These are phyloP conservation scores for Pseudogymnoascus sp. DNA, from an alignment of 2,329 filamentous ascomycete species.

Conservation along the genomic window DNA sequence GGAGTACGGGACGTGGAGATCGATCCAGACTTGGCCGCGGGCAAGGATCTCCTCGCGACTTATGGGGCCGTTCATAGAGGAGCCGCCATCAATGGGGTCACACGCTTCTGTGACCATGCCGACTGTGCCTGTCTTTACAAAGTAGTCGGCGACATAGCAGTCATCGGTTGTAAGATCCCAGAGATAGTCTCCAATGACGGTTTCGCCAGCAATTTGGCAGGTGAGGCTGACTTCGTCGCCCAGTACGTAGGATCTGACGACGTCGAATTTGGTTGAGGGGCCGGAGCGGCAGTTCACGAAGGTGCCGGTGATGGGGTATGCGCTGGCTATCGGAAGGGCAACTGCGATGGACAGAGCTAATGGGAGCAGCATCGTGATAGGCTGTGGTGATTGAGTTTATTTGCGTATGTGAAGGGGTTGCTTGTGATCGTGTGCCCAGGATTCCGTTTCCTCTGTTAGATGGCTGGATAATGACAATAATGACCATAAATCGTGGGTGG, in stretches of 20 bases:
- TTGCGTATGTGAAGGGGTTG: neutral
- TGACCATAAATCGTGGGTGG: neutral
- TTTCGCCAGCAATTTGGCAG: conserved; percentile 12
- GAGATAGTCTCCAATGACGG: conserved; percentile 11
- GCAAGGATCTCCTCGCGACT: conserved; percentile 5
- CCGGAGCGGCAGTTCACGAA: conserved; percentile 9
- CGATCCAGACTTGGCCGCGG: conserved; percentile 2
- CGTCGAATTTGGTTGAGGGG: conserved; percentile 5
- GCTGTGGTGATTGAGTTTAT: neutral
- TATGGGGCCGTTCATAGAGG: neutral
- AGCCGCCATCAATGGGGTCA: neutral
- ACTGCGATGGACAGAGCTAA: neutral
- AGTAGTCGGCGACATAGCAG: conserved; percentile 15
- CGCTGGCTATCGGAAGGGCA: neutral
- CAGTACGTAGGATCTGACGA: conserved; percentile 11
- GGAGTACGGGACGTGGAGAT: conserved; percentile 1
- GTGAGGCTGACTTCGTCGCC: conserved; percentile 11
- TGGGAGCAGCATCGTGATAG: neutral
- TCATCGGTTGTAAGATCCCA: conserved; percentile 14
- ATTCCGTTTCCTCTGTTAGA: neutral
- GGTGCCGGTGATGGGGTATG: conserved; percentile 7
- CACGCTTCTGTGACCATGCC: conserved; percentile 9
- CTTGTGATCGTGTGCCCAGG: neutral
- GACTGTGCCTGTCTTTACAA: conserved; percentile 12
- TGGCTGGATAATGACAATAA: neutral